Evolutionary conservation across 148 eudicot species (phyloP).

Genomic region (Chenopodium suecicum): DNA sequence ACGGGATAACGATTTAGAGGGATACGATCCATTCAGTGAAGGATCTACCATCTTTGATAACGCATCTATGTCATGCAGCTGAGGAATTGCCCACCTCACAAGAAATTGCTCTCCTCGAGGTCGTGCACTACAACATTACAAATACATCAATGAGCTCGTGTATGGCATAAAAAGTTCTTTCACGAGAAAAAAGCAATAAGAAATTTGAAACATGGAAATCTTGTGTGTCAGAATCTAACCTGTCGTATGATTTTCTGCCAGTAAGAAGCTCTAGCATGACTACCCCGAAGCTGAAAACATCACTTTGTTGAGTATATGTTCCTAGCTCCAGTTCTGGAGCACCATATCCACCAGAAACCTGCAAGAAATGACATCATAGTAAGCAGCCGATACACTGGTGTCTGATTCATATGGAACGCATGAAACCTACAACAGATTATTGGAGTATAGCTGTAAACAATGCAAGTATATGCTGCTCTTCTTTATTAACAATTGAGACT

Average conservation of each 20-base stretch:
- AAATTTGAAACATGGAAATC: not conserved
- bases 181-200: not conserved
- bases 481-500: not conserved
- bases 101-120: slow-evolving; percentile 81
- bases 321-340: slow-evolving; percentile 96
- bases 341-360: slow-evolving; percentile 73
- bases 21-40: slow-evolving; percentile 63
- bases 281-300: slow-evolving; percentile 94
- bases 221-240: slow-evolving; percentile 37
- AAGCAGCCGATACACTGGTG: not conserved
- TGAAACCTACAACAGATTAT: not conserved
- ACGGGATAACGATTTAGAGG: slow-evolving; percentile 80
- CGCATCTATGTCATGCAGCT: slow-evolving; percentile 88
- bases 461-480: not conserved
- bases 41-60: slow-evolving; percentile 91
- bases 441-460: not conserved
- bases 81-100: slow-evolving; percentile 86
- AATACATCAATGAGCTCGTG: not conserved
- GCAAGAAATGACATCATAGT: slow-evolving; percentile 21
- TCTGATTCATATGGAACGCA: not conserved
- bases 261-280: slow-evolving; percentile 94
- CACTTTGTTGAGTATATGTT: slow-evolving; percentile 69
- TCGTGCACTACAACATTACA: slow-evolving; percentile 43
- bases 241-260: slow-evolving; percentile 80
- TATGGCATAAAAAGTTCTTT: not conserved